These are phyloP conservation scores for Curvularia sp. DNA, from an alignment of 2,329 filamentous ascomycete species.

Conservation along the genomic window DNA sequence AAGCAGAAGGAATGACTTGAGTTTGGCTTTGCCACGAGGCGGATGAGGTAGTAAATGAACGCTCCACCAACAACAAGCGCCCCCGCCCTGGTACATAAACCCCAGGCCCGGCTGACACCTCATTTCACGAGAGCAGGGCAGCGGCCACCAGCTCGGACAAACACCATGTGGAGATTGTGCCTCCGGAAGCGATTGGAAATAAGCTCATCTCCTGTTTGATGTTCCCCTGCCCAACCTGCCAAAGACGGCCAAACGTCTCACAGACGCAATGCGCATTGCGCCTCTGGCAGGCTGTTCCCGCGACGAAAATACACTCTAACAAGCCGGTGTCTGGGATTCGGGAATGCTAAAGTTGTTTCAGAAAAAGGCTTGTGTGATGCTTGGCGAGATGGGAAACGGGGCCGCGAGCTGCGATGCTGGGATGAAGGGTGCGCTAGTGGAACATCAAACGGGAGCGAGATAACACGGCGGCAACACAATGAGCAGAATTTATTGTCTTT, in stretches of 20 bases:
- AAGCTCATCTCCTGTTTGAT: slow-evolving; percentile 25
- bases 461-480: slow-evolving; percentile 31
- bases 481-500: slow-evolving; percentile 4
- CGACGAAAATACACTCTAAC: neutral
- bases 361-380: slow-evolving; percentile 19
- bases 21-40: slow-evolving; percentile 15
- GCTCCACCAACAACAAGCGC: slow-evolving; percentile 6
- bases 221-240: slow-evolving; percentile 2
- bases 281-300: slow-evolving; percentile 5
- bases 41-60: slow-evolving; percentile 20
- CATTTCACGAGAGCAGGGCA: slow-evolving; percentile 26
- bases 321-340: slow-evolving; percentile 9
- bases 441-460: slow-evolving; percentile 45
- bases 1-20: slow-evolving; percentile 21
- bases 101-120: slow-evolving; percentile 15
- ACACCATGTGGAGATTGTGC: slow-evolving; percentile 31
- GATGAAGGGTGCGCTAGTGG: slow-evolving; percentile 33
- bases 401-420: slow-evolving; percentile 18
- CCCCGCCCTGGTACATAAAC: slow-evolving; percentile 27
- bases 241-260: neutral
- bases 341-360: slow-evolving; percentile 23
- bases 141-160: slow-evolving; percentile 17
- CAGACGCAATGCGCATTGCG: slow-evolving; percentile 8
- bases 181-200: slow-evolving; percentile 19
- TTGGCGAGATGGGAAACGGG: slow-evolving; percentile 21